These are phyloP conservation scores for Phytophthora syringae DNA, from an alignment of 352 stramenopile species.

Conservation along the genomic window DNA sequence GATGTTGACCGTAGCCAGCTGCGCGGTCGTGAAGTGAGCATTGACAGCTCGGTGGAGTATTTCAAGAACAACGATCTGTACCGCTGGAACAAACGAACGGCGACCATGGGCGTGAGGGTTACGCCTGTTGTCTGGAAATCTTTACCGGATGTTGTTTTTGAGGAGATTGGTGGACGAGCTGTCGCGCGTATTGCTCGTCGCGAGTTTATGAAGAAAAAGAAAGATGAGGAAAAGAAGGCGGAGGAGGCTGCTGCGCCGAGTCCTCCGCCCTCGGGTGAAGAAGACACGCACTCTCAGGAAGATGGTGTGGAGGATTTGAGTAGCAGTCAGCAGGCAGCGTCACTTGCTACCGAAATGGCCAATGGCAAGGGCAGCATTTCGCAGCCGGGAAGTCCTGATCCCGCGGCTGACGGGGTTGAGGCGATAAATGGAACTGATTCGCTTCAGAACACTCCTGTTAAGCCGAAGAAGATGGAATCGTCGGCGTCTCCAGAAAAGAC, in stretches of 20 bases:
- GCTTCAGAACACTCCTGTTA: constrained; percentile 36
- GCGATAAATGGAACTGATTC: constrained; percentile 17
- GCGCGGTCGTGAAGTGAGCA: constrained; percentile 80
- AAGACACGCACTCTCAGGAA: constrained; percentile 71
- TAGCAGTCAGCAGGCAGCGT: constrained; percentile 40
- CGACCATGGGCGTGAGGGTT: constrained; percentile 88
- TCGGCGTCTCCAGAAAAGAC: constrained; percentile 27
- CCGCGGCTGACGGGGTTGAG: constrained; percentile 45
- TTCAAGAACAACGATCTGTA: constrained; percentile 92
- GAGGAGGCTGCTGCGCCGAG: constrained; percentile 47
- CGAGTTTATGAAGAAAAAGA: constrained; percentile 89
- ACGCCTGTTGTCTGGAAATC: constrained; percentile 89
- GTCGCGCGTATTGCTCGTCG: constrained; percentile 64
- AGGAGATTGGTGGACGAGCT: constrained; percentile 81
- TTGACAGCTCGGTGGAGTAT: constrained; percentile 88
- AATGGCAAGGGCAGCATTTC: constrained; percentile 52
- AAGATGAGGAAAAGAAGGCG: constrained; percentile 80
- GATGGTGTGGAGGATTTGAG: constrained; percentile 57
- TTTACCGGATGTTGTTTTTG: constrained; percentile 84
- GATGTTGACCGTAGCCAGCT: constrained; percentile 84
- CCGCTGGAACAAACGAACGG: constrained; percentile 88
- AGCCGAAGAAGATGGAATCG: constrained; percentile 37
- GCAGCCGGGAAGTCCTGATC: constrained; percentile 51
- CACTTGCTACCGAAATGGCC: constrained; percentile 28
- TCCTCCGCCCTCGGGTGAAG: constrained; percentile 51